These are phyloP conservation scores for Cercis canadensis DNA, from an alignment of 306 rosid genomes.

Conservation along the genomic window DNA sequence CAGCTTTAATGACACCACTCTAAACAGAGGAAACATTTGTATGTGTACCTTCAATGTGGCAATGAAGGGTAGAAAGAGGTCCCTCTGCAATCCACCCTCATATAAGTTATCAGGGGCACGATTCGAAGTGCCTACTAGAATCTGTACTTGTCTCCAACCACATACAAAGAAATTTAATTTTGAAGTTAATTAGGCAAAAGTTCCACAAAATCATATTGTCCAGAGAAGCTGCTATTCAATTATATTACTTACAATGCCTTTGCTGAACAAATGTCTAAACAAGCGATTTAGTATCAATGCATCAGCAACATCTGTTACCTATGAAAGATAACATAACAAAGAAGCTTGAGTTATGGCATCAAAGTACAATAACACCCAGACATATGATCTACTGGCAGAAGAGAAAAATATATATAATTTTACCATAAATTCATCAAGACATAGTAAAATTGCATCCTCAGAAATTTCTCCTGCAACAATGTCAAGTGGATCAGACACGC, in stretches of 20 bases:
- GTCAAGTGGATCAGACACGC: slow-evolving; percentile 94
- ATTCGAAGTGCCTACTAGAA: slow-evolving; percentile 92
- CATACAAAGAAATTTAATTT: slow-evolving; percentile 28
- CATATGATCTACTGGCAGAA: slow-evolving; percentile 10
- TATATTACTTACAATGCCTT: slow-evolving; percentile 77
- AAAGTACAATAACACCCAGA: slow-evolving; percentile 25
- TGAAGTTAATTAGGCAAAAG: slow-evolving; percentile 35
- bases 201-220: slow-evolving; percentile 22
- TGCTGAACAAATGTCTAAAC: slow-evolving; percentile 74
- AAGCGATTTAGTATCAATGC: slow-evolving; percentile 90
- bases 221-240: slow-evolving; percentile 15
- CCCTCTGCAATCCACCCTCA: slow-evolving; percentile 97
- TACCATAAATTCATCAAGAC: slow-evolving; percentile 99
- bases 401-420: background rate
- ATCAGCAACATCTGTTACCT: slow-evolving; percentile 99
- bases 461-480: slow-evolving; percentile 90
- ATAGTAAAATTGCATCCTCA: slow-evolving; percentile 84
- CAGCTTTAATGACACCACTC: slow-evolving; percentile 20
- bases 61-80: slow-evolving; percentile 93
- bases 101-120: slow-evolving; percentile 94
- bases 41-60: slow-evolving; percentile 73
- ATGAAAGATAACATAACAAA: slow-evolving; percentile 27
- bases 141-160: slow-evolving; percentile 62
- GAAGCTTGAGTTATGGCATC: slow-evolving; percentile 30
- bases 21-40: slow-evolving; percentile 16